Conservation (phyloP, 2,329 filamentous ascomycete species). For the Xylaria sp. region DNA sequence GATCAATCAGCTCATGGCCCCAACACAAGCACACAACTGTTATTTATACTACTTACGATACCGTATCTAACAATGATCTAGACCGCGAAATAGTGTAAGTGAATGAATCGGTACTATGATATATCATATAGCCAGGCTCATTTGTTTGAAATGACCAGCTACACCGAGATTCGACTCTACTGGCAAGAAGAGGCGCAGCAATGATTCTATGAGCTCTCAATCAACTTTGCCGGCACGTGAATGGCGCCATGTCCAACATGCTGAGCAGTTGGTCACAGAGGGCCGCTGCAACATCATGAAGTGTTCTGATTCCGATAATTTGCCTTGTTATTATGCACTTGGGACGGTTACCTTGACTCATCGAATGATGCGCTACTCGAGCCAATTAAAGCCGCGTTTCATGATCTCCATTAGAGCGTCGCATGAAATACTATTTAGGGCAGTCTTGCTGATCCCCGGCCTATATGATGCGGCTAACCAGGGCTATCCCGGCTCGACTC, state of each 20-base stretch:
- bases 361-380: constrained; percentile 29
- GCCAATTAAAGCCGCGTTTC: constrained; percentile 38
- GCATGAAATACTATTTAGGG: constrained; percentile 41
- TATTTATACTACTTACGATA: not conserved
- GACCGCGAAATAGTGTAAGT: not conserved
- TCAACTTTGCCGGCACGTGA: constrained; percentile 8
- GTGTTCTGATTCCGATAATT: constrained; percentile 27
- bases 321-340: constrained; percentile 20
- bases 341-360: constrained; percentile 12
- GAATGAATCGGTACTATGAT: not conserved
- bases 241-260: constrained; percentile 3
- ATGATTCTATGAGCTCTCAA: not conserved
- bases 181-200: not conserved
- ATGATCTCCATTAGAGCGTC: constrained; percentile 39
- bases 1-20: not conserved
- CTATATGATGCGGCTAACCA: constrained; percentile 40
- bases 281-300: constrained; percentile 26
- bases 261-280: not conserved
- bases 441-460: constrained; percentile 40
- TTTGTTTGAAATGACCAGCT: not conserved
- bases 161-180: not conserved
- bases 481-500: constrained; percentile 42
- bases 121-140: not conserved
- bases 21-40: not conserved
- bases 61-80: not conserved